Percentiles rank a stretch among this genome's conserved stretches.
phyloP scores from a whole-genome alignment of 2,329 filamentous ascomycete genomes.

The Fusarium tanahbumbuense region DNA sequence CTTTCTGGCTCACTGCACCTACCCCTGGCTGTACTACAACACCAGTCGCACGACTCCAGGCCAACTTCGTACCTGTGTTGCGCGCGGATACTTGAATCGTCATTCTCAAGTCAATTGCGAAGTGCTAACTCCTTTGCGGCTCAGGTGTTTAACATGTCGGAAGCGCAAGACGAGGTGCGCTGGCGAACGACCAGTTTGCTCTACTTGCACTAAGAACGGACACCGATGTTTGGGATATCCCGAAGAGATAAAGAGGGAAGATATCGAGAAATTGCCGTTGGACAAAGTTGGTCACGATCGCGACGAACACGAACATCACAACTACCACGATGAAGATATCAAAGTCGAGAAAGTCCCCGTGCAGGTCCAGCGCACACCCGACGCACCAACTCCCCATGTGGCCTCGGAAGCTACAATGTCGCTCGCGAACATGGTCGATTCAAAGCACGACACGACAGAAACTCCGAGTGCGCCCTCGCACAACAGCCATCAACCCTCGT shows the following conservation, averaged over 20 bases:
- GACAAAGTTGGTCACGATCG: constrained; percentile 26
- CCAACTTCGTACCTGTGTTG: neutral
- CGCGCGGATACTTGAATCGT: neutral
- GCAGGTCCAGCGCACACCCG: constrained; percentile 23
- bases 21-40: neutral
- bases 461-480: constrained; percentile 7
- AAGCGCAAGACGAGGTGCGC: constrained; percentile 81
- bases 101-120: neutral
- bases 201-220: constrained; percentile 77
- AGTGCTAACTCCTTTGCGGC: constrained; percentile 33
- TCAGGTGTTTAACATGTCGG: constrained; percentile 65
- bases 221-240: constrained; percentile 76
- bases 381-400: constrained; percentile 18
- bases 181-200: constrained; percentile 77
- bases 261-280: constrained; percentile 40
- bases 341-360: constrained; percentile 47
- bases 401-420: constrained; percentile 17
- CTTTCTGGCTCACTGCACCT: neutral
- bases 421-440: constrained; percentile 23
- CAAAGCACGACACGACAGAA: constrained; percentile 21
- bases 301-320: constrained; percentile 46
- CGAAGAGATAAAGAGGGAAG: constrained; percentile 62
- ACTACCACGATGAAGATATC: constrained; percentile 53
- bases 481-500: constrained; percentile 11
- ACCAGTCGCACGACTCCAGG: neutral